These are phyloP conservation scores for Paramecium pentaurelia DNA, from an alignment of 73 alveolate species.

Conservation along the genomic window DNA sequence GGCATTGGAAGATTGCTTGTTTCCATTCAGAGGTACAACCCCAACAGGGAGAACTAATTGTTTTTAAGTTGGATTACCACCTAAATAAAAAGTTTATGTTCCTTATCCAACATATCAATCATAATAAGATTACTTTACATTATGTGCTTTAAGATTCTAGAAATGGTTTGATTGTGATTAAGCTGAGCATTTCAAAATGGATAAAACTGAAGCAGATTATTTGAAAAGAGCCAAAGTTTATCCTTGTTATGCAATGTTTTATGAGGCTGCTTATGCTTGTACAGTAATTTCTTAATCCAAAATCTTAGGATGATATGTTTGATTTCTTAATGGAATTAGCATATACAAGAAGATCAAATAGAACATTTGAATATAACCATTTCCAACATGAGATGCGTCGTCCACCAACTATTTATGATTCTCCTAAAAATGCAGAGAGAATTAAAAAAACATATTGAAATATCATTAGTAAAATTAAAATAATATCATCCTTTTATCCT, in stretches of 20 bases:
- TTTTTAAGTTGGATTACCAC: conserved; percentile 56
- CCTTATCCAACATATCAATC: conserved; percentile 53
- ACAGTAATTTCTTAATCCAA: background rate
- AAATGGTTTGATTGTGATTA: conserved; percentile 63
- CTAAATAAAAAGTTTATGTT: conserved; percentile 51
- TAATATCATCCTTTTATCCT: background rate
- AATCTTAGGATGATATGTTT: conserved; percentile 56
- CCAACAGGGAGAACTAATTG: conserved; percentile 66
- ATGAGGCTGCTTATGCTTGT: conserved; percentile 62
- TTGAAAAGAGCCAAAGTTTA: conserved; percentile 53
- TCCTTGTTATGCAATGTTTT: conserved; percentile 58
- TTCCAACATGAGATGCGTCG: conserved; percentile 50
- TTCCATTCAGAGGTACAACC: conserved; percentile 57
- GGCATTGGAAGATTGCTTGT: conserved; percentile 60
- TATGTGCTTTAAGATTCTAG: conserved; percentile 58
- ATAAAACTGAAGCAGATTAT: conserved; percentile 25
- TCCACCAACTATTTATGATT: conserved; percentile 56
- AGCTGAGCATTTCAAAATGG: conserved; percentile 54
- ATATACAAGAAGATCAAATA: conserved; percentile 58
- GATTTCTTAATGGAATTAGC: conserved; percentile 66
- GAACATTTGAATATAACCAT: conserved; percentile 50
- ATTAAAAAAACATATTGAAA: conserved; percentile 41
- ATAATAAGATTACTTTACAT: conserved; percentile 56
- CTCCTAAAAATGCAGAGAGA: conserved; percentile 63
- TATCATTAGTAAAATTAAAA: background rate